A percentile compares a stretch with the other conserved stretches of the same genome.
Evolutionary conservation across 1,284 basidiomycete genomes (phyloP).

Genomic region (Meira nashicola): DNA sequence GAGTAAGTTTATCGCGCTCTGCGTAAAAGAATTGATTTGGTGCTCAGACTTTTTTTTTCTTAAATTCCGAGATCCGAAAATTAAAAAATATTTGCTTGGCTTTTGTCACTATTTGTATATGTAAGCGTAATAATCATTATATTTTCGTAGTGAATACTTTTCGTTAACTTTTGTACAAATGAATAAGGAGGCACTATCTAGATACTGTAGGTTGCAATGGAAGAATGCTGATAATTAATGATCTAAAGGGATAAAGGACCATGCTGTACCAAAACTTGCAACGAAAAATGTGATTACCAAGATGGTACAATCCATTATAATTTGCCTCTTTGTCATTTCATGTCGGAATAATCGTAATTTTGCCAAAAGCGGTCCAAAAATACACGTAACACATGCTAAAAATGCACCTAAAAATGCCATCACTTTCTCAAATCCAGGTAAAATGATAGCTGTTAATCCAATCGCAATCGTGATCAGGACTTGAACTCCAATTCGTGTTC

Average conservation of each 20-base stretch:
- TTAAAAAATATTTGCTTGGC: no score
- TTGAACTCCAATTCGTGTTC: conserved; percentile 21
- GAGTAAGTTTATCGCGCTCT: no score
- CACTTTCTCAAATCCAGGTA: conserved; percentile 79
- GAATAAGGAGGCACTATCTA: no score
- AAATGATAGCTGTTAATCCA: conserved; percentile 52
- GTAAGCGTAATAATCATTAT: no score
- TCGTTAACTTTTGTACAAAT: no score
- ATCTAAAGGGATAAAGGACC: conserved; percentile 28
- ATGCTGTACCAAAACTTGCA: conserved; percentile 37
- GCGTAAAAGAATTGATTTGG: no score
- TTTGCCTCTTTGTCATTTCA: conserved; percentile 23
- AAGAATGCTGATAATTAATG: no score
- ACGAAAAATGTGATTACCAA: conserved; percentile 31
- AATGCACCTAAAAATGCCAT: conserved; percentile 87
- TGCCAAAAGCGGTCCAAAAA: conserved; percentile 45
- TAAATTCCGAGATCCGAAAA: no score
- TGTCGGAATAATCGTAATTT: conserved; percentile 30
- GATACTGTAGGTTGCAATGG: neutral
- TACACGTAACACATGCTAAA: conserved; percentile 66
- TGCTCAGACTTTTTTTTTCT: no score
- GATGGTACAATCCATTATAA: conserved; percentile 30
- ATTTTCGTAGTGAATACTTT: no score
- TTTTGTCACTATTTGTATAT: no score
- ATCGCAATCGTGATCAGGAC: conserved; percentile 33